phyloP scores from a whole-genome alignment of 352 stramenopile species.

The Pythium aquatile region DNA sequence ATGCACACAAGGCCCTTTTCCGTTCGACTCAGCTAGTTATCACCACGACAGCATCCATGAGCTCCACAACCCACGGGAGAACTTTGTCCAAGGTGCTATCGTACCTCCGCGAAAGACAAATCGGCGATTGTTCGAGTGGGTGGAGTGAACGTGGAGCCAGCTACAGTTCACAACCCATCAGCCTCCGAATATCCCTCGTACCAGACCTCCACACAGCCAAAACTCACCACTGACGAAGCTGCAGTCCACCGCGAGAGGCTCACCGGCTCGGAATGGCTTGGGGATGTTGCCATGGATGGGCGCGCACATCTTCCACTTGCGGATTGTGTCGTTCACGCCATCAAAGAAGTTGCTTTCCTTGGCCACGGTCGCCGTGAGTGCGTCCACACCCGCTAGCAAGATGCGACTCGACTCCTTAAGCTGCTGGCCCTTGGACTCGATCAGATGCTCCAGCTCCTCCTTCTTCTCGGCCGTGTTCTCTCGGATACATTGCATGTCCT shows the following conservation, averaged over 20 bases:
- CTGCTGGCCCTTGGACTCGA: slow-evolving; percentile 74
- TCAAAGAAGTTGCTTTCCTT: slow-evolving; percentile 88
- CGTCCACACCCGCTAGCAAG: slow-evolving; percentile 67
- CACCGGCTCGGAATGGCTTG: slow-evolving; percentile 81
- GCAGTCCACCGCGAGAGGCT: slow-evolving; percentile 82
- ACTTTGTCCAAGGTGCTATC: neutral
- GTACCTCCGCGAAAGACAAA: slow-evolving; percentile 78
- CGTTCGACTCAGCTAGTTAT: slow-evolving; percentile 65
- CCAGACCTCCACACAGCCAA: neutral
- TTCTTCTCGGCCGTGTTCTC: slow-evolving; percentile 82
- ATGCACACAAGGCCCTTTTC: slow-evolving; percentile 77
- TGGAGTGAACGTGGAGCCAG: slow-evolving; percentile 70
- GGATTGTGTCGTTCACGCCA: slow-evolving; percentile 70
- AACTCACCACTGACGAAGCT: slow-evolving; percentile 74
- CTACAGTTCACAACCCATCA: slow-evolving; percentile 26
- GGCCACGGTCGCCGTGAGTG: slow-evolving; percentile 61
- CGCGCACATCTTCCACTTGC: slow-evolving; percentile 85
- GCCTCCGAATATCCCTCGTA: neutral
- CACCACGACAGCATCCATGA: slow-evolving; percentile 5
- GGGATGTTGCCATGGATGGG: slow-evolving; percentile 86
- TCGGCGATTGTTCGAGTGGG: slow-evolving; percentile 74
- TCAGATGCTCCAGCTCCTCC: slow-evolving; percentile 76
- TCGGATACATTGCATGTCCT: slow-evolving; percentile 85
- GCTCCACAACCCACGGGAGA: neutral
- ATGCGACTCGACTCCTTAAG: slow-evolving; percentile 78